Base-by-base conservation (phyloP, 1,139 yeast species). In the Saccharomyces hybrid region DNA sequence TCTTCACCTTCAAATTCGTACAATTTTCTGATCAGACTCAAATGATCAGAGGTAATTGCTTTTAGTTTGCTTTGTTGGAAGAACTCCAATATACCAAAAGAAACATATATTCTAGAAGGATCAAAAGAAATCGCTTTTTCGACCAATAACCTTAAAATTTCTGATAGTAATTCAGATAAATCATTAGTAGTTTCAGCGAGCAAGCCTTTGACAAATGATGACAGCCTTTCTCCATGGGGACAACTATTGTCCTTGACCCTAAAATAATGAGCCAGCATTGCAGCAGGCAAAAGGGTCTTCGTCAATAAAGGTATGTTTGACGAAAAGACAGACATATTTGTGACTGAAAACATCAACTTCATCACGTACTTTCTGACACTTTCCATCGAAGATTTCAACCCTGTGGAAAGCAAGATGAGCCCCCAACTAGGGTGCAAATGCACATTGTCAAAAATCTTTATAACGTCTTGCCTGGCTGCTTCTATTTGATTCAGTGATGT, bases 401-500 rank as follows among this genome's bases (percentile, higher is more conserved):
- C 96, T 5, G 91, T 84, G 1, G 90, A 79, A 4, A 90, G 73
- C 23, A 90, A 71, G 7, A 87, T 76, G 58, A 87, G 73, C 0
- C 88, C 85, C 95, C 96, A 90, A 6, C 76, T 67, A 0, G 91
- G 83, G 54, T 82, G 79, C 44, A 85, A 75, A 0, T 83, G 77
- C 1, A 66, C 61, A 1, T 81, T 78, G 0, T 83, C 73, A 46
- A 88, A 75, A 26, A 88, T 70, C 1, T 72, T 72, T 4, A 83
- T 69, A 46, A 90, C 78, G 63, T 88, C 96, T 6, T 72, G 71
- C 1, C 80, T 71, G 0, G 95, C 95, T 11, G 90, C 96, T 61
- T 84, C 84, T 0, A 93, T 83, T 69, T 90, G 97, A 64, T 90
- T 91, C 62, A 88, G 73, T 0, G 96, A 87, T 0, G 96, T 84